Evolutionary conservation across 305 asterid genomes (phyloP), one percentile per base, ranked within the genome.

Genomic region (Fraxinus angustifolia): DNA sequence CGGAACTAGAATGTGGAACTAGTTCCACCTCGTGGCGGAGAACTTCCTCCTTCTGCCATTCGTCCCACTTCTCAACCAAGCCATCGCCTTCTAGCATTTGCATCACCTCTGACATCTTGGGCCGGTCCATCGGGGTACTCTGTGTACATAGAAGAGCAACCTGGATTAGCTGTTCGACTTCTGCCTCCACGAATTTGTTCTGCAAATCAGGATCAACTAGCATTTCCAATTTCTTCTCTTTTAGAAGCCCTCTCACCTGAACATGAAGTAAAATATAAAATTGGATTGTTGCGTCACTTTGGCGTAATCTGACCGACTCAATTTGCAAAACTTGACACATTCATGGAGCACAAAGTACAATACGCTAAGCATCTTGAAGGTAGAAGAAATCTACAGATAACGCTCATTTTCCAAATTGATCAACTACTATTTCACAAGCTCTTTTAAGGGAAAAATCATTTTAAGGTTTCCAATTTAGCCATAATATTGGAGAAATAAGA

Each of bases 51-150:
- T 92, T 91, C 68, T 91, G 94, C 94, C 97, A 92, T 31, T 92
- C 93, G 56, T 91, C 93, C 97, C 97, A 91, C 82, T 86, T 91
- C 88, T 92, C 94, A 3, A 92, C 91, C 83, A 91, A 83, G 12
- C 97, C 97, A 3, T 92, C 97, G 0, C 97, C 97, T 87, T 91
- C 97, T 1, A 92, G 84, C 94, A 92, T 92, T 72, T 93, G 82
- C 48, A 92, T 94, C 26, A 92, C 96, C 3, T 92, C 97, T 2
- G 93, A 88, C 97, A 92, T 92, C 86, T 91, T 91, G 8, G 97
- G 97, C 8, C 97, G 89, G 82, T 92, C 94, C 88, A 86, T 85
- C 0, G 96, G 92, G 2, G 94, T 87, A 42, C 94, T 85, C 81
- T 92, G 96, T 0, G 96, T 92, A 86, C 97, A 92, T 4, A 92